Base-by-base conservation (phyloP, 306 rosid species). In the Canavalia gladiata region DNA sequence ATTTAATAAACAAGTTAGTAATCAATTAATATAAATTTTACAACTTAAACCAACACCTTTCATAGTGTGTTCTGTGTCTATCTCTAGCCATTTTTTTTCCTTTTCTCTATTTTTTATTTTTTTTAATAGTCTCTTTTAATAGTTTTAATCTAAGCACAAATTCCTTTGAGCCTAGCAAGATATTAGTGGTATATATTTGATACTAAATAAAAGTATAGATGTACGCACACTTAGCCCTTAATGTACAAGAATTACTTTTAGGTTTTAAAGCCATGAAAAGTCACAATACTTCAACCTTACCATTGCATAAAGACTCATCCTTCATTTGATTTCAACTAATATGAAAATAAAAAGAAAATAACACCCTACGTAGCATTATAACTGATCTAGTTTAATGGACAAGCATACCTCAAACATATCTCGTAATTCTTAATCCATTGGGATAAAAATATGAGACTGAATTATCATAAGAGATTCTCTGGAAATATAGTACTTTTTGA, bases 401-500 rank as follows among this genome's bases (percentile, higher is more conserved):
- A 69, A 65, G 78, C 78, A 75, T 63, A 95, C 98, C 97, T 88
- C 97, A 67, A 87, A 81, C 75, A 63, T 64, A 84, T 70, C 54
- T 29, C 59, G 81, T 42, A 69, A 76, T 72, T 79, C 90, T 57
- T 69, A 83, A 76, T 83, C 84, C 54, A 50, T 6, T 67, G 75
- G 86, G 64, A 87, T 25, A 68, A 82, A 75, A 69, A 88, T 52
- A 76, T 74, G 84, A 79, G 66, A 64, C 72, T 54, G 90, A 77
- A 81, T 85, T 7, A 50, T 85, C 91, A 84, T 82, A 85, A 64
- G 99, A 95, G 82, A 95, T 85, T 80, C 97, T 89, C 80, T 95
- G 95, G 43, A 97, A 93, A 76, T 90, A 93, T 18, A 18, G 25
- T 84, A 90, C 74, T 77, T 93, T 95, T 86, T 95, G 97, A 88